phyloP scores from a whole-genome alignment of 164 flowering plant species.

The Piper betle region DNA sequence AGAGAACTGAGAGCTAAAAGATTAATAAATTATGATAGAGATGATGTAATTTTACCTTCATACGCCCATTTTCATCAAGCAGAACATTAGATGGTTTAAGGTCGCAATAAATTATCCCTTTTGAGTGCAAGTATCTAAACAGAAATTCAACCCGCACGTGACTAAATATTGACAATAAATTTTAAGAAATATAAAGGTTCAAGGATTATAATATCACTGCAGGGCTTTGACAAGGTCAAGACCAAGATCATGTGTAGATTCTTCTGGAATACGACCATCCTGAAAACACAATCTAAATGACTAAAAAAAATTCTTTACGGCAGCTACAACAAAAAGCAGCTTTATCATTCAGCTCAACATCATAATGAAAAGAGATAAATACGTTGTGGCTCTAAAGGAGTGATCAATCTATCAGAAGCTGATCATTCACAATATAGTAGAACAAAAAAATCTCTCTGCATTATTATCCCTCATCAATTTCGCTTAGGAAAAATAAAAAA shows the following conservation, averaged over 20 bases:
- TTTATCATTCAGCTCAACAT: not conserved
- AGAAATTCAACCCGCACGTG: conserved; percentile 1
- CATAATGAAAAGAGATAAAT: no score
- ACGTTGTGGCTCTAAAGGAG: no score
- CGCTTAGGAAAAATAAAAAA: not conserved
- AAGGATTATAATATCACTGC: conserved; percentile 31
- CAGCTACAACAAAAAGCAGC: not conserved
- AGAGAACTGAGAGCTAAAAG: not conserved
- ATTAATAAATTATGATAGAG: not conserved
- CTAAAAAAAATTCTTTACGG: not conserved
- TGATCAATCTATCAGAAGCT: no score
- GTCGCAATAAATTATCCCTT: conserved; percentile 89
- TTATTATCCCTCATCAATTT: not conserved
- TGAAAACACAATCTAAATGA: conserved; percentile 14
- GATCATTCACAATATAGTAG: no score
- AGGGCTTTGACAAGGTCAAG: conserved; percentile 59
- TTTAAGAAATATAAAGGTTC: conserved; percentile 5
- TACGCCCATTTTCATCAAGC: conserved; percentile 84
- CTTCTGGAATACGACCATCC: conserved; percentile 91
- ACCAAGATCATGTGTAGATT: conserved; percentile 74
- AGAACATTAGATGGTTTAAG: conserved; percentile 91
- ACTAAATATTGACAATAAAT: conserved; percentile 6
- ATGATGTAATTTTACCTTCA: conserved; percentile 40
- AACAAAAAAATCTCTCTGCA: no score
- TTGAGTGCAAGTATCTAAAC: conserved; percentile 79